Conservation (phyloP, 2,329 filamentous ascomycete genomes). For the Aureobasidium sp. region DNA sequence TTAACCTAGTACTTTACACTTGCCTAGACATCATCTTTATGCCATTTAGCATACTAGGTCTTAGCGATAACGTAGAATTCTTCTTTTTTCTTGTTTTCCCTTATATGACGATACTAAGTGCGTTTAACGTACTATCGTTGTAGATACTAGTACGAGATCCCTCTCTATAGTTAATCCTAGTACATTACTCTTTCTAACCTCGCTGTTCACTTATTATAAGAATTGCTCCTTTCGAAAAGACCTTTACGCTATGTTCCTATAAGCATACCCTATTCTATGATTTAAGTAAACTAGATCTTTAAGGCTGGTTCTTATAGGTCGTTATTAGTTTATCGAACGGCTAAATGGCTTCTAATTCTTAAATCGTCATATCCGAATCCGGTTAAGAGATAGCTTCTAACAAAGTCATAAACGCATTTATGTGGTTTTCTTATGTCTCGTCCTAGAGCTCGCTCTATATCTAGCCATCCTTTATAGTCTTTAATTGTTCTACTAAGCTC, state of each 20-base stretch:
- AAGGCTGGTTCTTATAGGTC: conserved; percentile 1
- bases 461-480: conserved; percentile 6
- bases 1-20: too few species aligned
- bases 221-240: not conserved
- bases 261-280: not conserved
- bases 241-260: not conserved
- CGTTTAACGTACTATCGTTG: too few species aligned
- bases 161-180: not conserved
- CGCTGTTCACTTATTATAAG: not conserved
- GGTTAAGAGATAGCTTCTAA: conserved; percentile 2
- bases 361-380: conserved; percentile 6
- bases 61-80: too few species aligned
- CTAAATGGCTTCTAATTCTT: conserved; percentile 9
- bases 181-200: not conserved
- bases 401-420: not conserved
- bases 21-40: too few species aligned
- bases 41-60: too few species aligned
- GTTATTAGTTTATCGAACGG: conserved; percentile 7
- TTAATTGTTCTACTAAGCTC: conserved; percentile 1
- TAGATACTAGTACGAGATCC: too few species aligned
- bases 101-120: too few species aligned
- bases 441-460: conserved; percentile 5
- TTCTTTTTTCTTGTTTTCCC: too few species aligned
- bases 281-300: not conserved
- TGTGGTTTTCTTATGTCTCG: not conserved